Evolutionary conservation across 2,329 filamentous ascomycete genomes (phyloP).

Genomic region (Parastagonospora nodorum): DNA sequence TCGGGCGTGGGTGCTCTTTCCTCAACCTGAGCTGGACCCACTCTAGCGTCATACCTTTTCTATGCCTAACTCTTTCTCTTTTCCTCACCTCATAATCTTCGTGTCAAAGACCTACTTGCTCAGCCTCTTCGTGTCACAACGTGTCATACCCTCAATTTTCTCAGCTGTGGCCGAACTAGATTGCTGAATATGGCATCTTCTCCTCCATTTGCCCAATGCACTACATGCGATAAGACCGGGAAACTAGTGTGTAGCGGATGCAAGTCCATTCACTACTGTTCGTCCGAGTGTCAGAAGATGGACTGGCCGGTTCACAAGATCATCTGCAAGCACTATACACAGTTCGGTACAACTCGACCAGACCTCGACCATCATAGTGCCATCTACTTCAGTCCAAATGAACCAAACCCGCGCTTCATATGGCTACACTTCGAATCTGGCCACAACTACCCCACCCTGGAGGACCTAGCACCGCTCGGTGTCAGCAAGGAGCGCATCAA

Average conservation of each 20-base stretch:
- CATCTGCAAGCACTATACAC: conserved; percentile 18
- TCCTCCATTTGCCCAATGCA: neutral
- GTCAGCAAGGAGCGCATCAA: neutral
- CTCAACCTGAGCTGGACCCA: neutral
- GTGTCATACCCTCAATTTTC: no score
- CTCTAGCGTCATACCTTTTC: neutral
- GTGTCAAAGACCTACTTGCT: no score
- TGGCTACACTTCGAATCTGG: conserved; percentile 8
- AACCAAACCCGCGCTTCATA: conserved; percentile 9
- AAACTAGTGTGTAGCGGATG: neutral
- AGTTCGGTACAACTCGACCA: neutral
- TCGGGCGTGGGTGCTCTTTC: neutral
- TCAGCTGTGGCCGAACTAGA: no score
- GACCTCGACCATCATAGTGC: neutral
- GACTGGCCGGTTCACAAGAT: conserved; percentile 31
- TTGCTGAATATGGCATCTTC: neutral
- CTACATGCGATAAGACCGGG: neutral
- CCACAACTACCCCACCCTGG: neutral
- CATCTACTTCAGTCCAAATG: conserved; percentile 12
- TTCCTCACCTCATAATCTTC: neutral
- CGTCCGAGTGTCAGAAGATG: conserved; percentile 18
- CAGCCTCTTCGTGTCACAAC: no score
- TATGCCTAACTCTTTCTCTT: neutral
- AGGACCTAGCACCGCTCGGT: neutral
- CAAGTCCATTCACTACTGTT: conserved; percentile 7